These are phyloP conservation scores for Rhodotorula sp. DNA, from an alignment of 1,284 basidiomycete genomes.

Conservation along the genomic window DNA sequence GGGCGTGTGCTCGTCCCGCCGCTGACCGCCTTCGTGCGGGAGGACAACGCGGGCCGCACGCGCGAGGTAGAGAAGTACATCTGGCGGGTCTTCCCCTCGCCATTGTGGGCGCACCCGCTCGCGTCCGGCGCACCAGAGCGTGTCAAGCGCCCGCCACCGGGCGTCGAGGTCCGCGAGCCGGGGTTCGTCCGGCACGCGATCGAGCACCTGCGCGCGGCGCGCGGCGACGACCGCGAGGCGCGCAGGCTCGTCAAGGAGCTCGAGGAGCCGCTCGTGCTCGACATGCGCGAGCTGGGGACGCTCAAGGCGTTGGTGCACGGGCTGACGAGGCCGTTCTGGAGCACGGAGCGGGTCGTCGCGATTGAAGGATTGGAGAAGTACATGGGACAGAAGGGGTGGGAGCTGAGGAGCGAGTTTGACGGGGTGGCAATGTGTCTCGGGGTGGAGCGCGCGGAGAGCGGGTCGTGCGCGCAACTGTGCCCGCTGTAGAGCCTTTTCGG, in stretches of 20 bases:
- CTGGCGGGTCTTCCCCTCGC: constrained; percentile 28
- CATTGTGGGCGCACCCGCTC: constrained; percentile 18
- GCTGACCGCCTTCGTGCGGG: constrained; percentile 4
- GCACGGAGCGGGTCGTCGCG: constrained; percentile 20
- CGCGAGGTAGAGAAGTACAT: constrained; percentile 12
- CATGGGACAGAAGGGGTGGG: constrained; percentile 10
- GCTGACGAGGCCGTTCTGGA: constrained; percentile 23
- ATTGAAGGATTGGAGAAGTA: constrained; percentile 18
- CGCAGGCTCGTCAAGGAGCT: constrained; percentile 3
- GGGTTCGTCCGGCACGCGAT: constrained; percentile 17
- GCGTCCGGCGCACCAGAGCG: not conserved
- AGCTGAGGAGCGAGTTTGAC: constrained; percentile 8
- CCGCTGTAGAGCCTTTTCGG: not conserved
- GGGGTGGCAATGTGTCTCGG: constrained; percentile 13
- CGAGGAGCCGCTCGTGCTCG: constrained; percentile 17
- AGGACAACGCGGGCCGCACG: not conserved
- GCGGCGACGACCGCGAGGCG: not conserved
- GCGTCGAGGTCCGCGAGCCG: constrained; percentile 16
- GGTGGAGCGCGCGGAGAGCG: not conserved
- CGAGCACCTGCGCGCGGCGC: not conserved
- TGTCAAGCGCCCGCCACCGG: constrained; percentile 1
- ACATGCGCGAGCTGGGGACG: constrained; percentile 1
- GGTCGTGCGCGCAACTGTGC: constrained; percentile 12
- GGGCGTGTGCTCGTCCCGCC: constrained; percentile 23
- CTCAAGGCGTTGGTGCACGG: constrained; percentile 6